Conservation (phyloP, 176 grass and related monocot species). For the Aegilops bicornis region DNA sequence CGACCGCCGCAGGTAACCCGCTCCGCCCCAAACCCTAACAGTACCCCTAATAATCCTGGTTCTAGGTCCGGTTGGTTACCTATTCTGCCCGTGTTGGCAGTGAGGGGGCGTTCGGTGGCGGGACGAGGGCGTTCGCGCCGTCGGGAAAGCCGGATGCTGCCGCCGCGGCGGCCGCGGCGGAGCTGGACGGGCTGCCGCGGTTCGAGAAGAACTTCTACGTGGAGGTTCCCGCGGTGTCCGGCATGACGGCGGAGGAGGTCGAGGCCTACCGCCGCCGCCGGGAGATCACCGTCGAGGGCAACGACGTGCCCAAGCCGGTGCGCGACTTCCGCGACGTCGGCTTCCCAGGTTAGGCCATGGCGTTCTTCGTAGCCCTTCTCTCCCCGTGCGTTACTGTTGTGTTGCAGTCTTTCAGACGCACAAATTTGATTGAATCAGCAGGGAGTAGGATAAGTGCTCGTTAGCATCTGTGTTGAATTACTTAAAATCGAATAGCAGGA, state of each 20-base stretch:
- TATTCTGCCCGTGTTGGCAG: constrained; percentile 31
- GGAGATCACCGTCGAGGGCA: constrained; percentile 84
- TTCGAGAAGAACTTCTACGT: constrained; percentile 99
- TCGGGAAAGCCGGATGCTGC: constrained; percentile 50
- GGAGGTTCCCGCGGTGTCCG: constrained; percentile 64
- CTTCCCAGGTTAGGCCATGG: constrained; percentile 60
- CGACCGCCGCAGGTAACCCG: constrained; percentile 65
- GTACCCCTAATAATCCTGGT: background rate
- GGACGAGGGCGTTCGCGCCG: constrained; percentile 58
- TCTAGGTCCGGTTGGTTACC: background rate
- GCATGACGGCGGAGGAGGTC: constrained; percentile 75
- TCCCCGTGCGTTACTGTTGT: background rate
- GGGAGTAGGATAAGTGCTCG: background rate
- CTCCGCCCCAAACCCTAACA: background rate
- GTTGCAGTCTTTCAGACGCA: background rate
- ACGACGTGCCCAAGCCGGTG: constrained; percentile 85
- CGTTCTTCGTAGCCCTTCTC: background rate
- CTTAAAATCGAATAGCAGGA: background rate
- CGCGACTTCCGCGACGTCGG: constrained; percentile 66
- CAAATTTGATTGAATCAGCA: constrained; percentile 18
- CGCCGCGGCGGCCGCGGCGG: constrained; percentile 50
- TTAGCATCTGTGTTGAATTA: background rate
- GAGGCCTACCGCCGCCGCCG: constrained; percentile 75
- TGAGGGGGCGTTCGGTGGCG: constrained; percentile 59
- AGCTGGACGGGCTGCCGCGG: constrained; percentile 76